phyloP scores from a whole-genome alignment of 2,329 filamentous ascomycete species.

The Sordariomycetes sp. region DNA sequence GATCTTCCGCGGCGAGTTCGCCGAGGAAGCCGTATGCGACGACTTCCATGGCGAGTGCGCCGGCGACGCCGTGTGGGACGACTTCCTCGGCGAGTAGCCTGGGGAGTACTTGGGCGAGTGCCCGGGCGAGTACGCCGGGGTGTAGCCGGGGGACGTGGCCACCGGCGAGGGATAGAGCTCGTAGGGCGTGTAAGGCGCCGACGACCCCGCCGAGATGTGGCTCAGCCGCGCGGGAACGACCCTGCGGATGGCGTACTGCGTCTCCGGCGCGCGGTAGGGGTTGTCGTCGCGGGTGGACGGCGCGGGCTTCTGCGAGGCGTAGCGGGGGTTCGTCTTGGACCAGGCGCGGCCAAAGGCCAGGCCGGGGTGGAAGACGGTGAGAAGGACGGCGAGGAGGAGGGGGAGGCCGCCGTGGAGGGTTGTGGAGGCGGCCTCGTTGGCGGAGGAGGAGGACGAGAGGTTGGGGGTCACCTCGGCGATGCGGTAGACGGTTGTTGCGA shows the following conservation, averaged over 20 bases:
- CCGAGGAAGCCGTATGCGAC: background rate
- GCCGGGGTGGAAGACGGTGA: slow-evolving; percentile 26
- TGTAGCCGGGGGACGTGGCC: background rate
- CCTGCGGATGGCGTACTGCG: background rate
- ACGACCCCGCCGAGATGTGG: background rate
- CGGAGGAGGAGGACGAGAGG: slow-evolving; percentile 20
- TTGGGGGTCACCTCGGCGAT: slow-evolving; percentile 26
- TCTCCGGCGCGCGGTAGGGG: background rate
- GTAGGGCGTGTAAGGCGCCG: background rate
- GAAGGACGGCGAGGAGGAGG: slow-evolving; percentile 21
- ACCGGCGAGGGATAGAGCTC: background rate
- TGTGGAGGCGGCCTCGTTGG: slow-evolving; percentile 25
- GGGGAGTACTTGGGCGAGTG: background rate
- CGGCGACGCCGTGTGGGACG: background rate
- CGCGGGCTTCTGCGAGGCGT: slow-evolving; percentile 4
- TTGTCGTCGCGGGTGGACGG: background rate
- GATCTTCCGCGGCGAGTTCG: background rate
- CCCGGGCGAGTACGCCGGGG: background rate
- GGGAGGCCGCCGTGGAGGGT: slow-evolving; percentile 29
- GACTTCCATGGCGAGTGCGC: background rate
- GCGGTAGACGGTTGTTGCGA: slow-evolving; percentile 29
- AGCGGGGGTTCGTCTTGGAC: slow-evolving; percentile 24
- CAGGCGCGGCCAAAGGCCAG: slow-evolving; percentile 27
- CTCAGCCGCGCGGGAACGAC: slow-evolving; percentile 1
- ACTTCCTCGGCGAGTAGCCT: background rate